phyloP scores from a whole-genome alignment of 768 basidiomycete species.

The Suillus cothurnatus region DNA sequence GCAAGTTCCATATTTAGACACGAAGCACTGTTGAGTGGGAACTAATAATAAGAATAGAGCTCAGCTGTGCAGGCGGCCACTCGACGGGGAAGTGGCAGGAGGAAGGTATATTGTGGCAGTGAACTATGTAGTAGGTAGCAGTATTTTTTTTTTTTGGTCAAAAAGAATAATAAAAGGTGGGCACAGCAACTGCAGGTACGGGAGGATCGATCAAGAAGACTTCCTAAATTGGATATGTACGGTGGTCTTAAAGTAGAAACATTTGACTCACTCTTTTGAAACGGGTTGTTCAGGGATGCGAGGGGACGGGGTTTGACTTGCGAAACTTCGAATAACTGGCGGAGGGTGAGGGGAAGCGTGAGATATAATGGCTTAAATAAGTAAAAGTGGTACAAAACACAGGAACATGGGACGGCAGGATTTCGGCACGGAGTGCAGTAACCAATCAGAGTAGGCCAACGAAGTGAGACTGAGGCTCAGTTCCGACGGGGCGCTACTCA shows the following conservation, averaged over 20 bases:
- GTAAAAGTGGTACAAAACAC: conserved; percentile 5
- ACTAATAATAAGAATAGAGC: conserved; percentile 4
- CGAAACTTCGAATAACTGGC: not conserved
- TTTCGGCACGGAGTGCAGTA: not conserved
- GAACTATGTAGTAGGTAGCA: not conserved
- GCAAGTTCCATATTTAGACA: conserved; percentile 15
- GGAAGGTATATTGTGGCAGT: not conserved
- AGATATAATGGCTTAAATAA: not conserved
- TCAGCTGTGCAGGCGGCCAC: conserved; percentile 10
- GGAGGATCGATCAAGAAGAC: not conserved
- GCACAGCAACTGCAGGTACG: not conserved
- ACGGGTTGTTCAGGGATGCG: conserved; percentile 1
- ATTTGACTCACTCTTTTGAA: not conserved
- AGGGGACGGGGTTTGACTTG: conserved; percentile 5
- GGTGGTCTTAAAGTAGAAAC: not conserved
- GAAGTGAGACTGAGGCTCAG: conserved; percentile 18
- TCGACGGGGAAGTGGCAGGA: not conserved
- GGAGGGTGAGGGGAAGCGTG: conserved; percentile 14
- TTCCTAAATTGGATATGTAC: not conserved
- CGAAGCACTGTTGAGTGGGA: conserved; percentile 5
- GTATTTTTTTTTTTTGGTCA: too few relatives aligned
- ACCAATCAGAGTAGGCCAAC: not conserved
- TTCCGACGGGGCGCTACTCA: conserved; percentile 9
- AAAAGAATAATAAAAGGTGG: not conserved
- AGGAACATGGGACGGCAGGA: not conserved